phyloP scores from a whole-genome alignment of 179 eudicot species.

The Beta lomatogona region DNA sequence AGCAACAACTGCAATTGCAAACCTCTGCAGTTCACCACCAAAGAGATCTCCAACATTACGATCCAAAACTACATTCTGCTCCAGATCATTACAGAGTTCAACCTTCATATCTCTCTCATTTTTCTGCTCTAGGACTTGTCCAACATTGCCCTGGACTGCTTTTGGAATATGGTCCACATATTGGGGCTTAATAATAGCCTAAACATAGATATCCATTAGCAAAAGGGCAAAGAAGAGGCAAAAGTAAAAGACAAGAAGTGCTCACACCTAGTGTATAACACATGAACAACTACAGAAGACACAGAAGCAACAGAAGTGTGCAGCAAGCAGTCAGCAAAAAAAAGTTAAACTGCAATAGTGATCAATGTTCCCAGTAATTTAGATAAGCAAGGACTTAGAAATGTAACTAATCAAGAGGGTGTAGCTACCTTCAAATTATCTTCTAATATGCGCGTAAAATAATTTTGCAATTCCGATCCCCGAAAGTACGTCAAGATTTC shows the following conservation, averaged over 20 bases:
- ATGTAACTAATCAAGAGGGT: background rate
- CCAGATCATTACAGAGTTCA: no score
- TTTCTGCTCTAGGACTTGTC: conserved; percentile 83
- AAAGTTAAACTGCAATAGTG: background rate
- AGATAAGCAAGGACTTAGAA: background rate
- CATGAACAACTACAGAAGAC: background rate
- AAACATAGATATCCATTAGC: conserved; percentile 9
- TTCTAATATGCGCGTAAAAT: conserved; percentile 88
- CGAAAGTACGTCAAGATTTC: conserved; percentile 86
- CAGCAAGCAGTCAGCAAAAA: no score
- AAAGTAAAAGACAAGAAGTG: conserved; percentile 13
- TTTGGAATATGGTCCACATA: conserved; percentile 98
- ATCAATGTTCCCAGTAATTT: background rate
- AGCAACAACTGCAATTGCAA: no score
- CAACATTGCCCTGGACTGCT: conserved; percentile 94
- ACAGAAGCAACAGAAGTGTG: background rate
- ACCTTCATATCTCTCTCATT: no score
- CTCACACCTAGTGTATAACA: background rate
- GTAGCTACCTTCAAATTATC: conserved; percentile 82
- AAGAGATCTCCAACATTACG: no score
- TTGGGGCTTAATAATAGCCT: conserved; percentile 97
- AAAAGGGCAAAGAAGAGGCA: conserved; percentile 12
- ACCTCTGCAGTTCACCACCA: no score
- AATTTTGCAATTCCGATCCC: conserved; percentile 92
- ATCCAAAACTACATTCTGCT: no score